Evolutionary conservation across 345 rosid species (phyloP), one percentile per base, ranked within the genome.

Genomic region (Eutrema yunnanense): DNA sequence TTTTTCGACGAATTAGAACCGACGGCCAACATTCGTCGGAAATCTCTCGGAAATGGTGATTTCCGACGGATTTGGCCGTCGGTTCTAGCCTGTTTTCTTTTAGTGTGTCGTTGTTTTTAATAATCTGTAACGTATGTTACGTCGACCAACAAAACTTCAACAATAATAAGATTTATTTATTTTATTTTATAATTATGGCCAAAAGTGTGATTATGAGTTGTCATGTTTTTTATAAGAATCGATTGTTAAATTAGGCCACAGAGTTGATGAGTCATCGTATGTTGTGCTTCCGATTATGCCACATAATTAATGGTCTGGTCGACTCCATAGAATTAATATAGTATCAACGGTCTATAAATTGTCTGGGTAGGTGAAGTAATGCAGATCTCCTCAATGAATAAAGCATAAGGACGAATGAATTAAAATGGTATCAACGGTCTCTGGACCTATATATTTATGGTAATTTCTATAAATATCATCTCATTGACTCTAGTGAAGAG

Each of bases 171-270:
- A 41, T 40, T 26, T 67, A 32, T 22, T 22, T 37, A 16, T 16
- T 14, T 8, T 34, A 6, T 0, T 49, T 69, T 59, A 32, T 19
- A 19, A 16, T 41, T 32, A 47, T 46, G 30, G 50, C 43, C 46
- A 54, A 10, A 60, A 51, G 62, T 59, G 60, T 46, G 74, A 56
- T 40, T 49, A 0, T 70, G 72, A 76, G 80, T 57, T 76, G 80
- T 76, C 80, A 49, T 65, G 13, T 37, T 64, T 40, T 6, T 64
- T 40, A 62, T 75, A 44, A 62, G 22, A 36, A 46, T 75, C 61
- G 50, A 0, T 70, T 76, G 75, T 76, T 65, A 76, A 19, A 69
- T 54, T 54, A 54, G 53, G 67, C 33, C 71, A 76, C 79, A 69
- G 11, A 69, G 47, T 51, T 40, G 75, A 63, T 69, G 75, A 76